Base-by-base conservation (phyloP, 1,284 basidiomycete genomes). In the Hypsizygus ulmarius region DNA sequence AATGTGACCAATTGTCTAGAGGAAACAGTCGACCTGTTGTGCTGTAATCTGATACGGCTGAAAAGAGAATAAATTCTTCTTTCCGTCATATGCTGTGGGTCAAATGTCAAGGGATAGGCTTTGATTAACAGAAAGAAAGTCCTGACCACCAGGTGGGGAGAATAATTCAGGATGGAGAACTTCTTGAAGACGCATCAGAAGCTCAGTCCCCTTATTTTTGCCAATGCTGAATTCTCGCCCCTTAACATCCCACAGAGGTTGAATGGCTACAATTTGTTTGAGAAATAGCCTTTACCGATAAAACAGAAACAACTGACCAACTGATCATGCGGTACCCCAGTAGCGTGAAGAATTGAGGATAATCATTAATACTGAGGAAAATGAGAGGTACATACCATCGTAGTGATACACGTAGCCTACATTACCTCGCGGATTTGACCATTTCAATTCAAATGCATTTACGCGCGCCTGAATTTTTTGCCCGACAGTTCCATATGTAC, bases 51-150 rank as follows among this genome's bases (percentile, higher is more conserved):
- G 37, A 33, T 65, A 68, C 15, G 51, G 32, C 25, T 35, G 21
- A 21, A 57, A 59, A 0, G 64, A 64, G 39, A 60, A 70, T 1
- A 70, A 43, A 39, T 67, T 68, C 34, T 62, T 62, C 49, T 65
- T 64, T 5, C 68, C 68, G 42, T 68, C 68, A 43, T 55, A 69
- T 1, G 65, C 67, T 69, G 15, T 3, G 25, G 12, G 7, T n/a
- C 25, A n/a, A 5, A 41, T 27, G 9, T 28, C 30, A 1, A 10
- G 36, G 12, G 35, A 27, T 33, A n/a, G 15, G n/a, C 11, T 3
- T 16, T 8, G n/a, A 21, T 16, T 25, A 30, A 25, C 19, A 30
- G 30, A 15, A 9, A 43, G 6, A 27, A 18, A 9, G 18, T 18
- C 30, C 54, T 47, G 28, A 66, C 65, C 64, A 18, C 60, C 64